These are phyloP conservation scores for Epichloe hybrida DNA, from an alignment of 2,329 filamentous ascomycete species.

Conservation along the genomic window DNA sequence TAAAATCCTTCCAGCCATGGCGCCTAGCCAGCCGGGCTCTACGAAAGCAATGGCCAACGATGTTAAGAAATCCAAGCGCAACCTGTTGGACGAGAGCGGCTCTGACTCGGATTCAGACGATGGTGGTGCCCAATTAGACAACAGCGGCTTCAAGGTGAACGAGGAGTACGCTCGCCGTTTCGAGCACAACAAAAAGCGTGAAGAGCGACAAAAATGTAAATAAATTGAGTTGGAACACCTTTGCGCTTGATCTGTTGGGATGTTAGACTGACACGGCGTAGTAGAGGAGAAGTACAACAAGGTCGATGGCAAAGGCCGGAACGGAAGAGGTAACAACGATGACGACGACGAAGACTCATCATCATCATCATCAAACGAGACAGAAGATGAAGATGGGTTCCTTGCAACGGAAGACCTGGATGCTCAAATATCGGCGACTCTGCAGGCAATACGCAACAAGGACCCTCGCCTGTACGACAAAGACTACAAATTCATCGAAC, in stretches of 20 bases:
- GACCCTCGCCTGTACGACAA: slow-evolving; percentile 85
- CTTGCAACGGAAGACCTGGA: slow-evolving; percentile 78
- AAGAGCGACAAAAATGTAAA: slow-evolving; percentile 62
- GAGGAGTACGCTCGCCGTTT: slow-evolving; percentile 79
- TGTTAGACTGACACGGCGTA: slow-evolving; percentile 20
- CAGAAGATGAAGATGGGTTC: slow-evolving; percentile 82
- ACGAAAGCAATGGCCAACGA: slow-evolving; percentile 8
- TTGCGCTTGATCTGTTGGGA: neutral
- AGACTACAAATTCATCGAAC: slow-evolving; percentile 62
- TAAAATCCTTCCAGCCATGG: slow-evolving; percentile 4
- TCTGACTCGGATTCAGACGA: slow-evolving; percentile 37
- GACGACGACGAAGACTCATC: slow-evolving; percentile 35
- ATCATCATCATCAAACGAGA: slow-evolving; percentile 64
- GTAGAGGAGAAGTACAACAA: slow-evolving; percentile 74
- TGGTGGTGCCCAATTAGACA: slow-evolving; percentile 25
- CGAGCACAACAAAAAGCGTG: slow-evolving; percentile 94
- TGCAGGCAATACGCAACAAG: slow-evolving; percentile 78
- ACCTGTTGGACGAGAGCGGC: slow-evolving; percentile 43
- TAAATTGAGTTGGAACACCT: slow-evolving; percentile 6
- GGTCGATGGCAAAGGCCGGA: slow-evolving; percentile 26
- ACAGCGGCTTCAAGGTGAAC: slow-evolving; percentile 64
- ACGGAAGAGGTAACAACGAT: neutral
- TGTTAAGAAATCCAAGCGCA: slow-evolving; percentile 28
- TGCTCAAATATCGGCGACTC: slow-evolving; percentile 71
- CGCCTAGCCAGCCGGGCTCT: neutral